phyloP scores from a whole-genome alignment of 2,329 filamentous ascomycete species.

The Thermochaetoides dissita region DNA sequence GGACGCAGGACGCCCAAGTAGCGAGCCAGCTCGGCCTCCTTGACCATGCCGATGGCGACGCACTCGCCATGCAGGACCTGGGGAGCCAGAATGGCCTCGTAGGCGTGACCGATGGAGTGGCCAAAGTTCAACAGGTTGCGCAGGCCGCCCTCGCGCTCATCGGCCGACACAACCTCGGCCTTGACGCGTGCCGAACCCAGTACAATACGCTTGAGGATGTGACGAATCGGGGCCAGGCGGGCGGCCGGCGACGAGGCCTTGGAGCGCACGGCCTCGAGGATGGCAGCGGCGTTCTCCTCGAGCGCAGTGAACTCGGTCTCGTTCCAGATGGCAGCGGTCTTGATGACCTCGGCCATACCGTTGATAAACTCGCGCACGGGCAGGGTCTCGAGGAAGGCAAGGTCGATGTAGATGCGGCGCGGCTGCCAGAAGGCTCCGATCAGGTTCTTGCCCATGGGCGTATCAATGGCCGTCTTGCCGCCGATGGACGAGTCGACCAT shows the following conservation, averaged over 20 bases:
- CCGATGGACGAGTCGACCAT: conserved; percentile 99
- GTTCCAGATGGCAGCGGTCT: conserved; percentile 94
- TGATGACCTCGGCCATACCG: conserved; percentile 96
- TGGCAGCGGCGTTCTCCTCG: conserved; percentile 65
- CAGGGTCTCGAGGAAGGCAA: conserved; percentile 80
- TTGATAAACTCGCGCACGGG: conserved; percentile 91
- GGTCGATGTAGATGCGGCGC: conserved; percentile 82
- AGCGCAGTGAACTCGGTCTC: conserved; percentile 73
- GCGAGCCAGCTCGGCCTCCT: conserved; percentile 85
- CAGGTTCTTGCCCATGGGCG: conserved; percentile 87
- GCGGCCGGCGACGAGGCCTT: conserved; percentile 34
- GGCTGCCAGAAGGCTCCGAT: conserved; percentile 97
- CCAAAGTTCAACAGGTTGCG: conserved; percentile 95
- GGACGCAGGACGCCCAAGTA: conserved; percentile 75
- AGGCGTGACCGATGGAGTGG: conserved; percentile 93
- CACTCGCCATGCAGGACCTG: conserved; percentile 92
- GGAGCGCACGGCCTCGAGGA: conserved; percentile 58
- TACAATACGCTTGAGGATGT: conserved; percentile 64
- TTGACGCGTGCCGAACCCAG: conserved; percentile 86
- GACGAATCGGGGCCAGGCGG: conserved; percentile 52
- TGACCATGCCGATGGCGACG: conserved; percentile 96
- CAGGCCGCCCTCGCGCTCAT: conserved; percentile 86
- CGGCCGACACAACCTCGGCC: conserved; percentile 82
- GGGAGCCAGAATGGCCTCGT: conserved; percentile 87
- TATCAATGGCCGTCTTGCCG: conserved; percentile 96